Conservation (phyloP, 805 yeast species). For the Zygosaccharomyces bailii region DNA sequence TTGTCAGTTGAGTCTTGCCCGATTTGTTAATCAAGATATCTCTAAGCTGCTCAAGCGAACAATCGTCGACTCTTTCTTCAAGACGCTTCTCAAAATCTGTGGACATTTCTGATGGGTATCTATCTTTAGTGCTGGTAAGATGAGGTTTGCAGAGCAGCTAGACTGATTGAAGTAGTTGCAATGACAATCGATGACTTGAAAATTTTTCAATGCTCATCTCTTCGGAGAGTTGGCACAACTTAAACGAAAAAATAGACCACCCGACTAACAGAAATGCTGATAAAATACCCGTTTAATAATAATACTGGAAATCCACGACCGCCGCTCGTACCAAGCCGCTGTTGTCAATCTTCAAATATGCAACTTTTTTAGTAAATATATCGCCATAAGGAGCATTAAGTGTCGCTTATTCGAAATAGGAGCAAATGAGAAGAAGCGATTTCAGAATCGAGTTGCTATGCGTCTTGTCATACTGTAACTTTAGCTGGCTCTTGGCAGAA, state of each 20-base stretch:
- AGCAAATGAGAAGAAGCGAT: no score
- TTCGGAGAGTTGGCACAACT: conserved; percentile 2
- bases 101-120: conserved; percentile 27
- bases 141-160: not conserved
- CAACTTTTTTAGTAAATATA: not conserved
- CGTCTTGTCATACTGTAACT: no score
- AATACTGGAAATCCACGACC: no score
- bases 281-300: not conserved
- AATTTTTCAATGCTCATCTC: conserved; percentile 4
- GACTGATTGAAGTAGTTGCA: not conserved
- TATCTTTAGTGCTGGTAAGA: not conserved
- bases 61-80: conserved; percentile 38
- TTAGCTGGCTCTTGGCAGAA: no score
- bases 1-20: conserved; percentile 74
- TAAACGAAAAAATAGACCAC: not conserved
- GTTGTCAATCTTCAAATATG: not conserved
- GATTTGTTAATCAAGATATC: conserved; percentile 62
- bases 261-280: not conserved
- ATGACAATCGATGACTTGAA: conserved; percentile 1
- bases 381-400: no score
- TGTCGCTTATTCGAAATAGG: no score
- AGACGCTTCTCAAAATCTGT: conserved; percentile 38
- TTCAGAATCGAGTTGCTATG: no score
- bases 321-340: not conserved
- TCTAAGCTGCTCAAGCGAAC: conserved; percentile 61